Conservation (phyloP, 148 eudicot genomes). For the Amaranthus hypochondriacus region DNA sequence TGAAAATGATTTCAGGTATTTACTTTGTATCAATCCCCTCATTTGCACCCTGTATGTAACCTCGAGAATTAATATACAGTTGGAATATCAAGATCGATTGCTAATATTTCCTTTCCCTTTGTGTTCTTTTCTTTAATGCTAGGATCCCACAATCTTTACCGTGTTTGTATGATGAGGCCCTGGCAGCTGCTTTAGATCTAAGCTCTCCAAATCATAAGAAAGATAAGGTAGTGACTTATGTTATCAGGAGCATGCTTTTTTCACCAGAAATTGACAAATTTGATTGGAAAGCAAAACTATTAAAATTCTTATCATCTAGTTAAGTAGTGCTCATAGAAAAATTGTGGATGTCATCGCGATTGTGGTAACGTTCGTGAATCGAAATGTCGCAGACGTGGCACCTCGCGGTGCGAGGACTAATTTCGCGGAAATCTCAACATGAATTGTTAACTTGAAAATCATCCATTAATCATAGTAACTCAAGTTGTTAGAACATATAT, state of each 20-base stretch:
- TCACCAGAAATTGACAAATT: neutral
- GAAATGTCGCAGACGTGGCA: no score
- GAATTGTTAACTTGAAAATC: no score
- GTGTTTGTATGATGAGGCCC: conserved; percentile 70
- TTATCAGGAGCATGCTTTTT: neutral
- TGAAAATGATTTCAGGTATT: conserved; percentile 78
- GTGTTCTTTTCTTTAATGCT: conserved; percentile 3
- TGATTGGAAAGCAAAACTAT: neutral
- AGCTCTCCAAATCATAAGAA: conserved; percentile 45
- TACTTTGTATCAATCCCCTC: conserved; percentile 13
- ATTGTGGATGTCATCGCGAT: no score
- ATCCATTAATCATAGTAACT: no score
- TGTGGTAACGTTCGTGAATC: no score
- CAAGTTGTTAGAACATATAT: no score
- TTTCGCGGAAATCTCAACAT: no score
- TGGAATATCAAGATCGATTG: neutral
- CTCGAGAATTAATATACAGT: neutral
- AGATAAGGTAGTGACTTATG: conserved; percentile 41
- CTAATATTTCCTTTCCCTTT: neutral
- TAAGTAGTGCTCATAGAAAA: neutral
- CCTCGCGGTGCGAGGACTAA: no score
- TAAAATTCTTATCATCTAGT: neutral
- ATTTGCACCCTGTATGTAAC: conserved; percentile 15
- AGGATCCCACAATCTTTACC: conserved; percentile 80
- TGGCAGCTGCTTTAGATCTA: conserved; percentile 64